Percentiles rank a stretch among this genome's conserved stretches.
Conservation (phyloP, 2,329 filamentous ascomycete species). For the Aspergillus brasiliensis region DNA sequence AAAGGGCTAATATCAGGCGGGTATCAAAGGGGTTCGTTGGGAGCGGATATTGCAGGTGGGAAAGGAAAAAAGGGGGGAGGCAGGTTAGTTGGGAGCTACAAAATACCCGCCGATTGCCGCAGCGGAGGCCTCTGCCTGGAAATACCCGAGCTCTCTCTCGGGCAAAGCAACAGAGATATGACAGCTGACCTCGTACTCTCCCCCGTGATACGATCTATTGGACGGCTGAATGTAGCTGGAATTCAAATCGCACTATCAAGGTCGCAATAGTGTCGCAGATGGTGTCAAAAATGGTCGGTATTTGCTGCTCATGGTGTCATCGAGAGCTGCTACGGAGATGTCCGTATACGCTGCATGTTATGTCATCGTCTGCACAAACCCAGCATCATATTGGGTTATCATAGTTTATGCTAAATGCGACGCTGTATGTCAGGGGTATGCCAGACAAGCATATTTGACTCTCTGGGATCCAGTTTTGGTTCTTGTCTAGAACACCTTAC, state of each 20-base stretch:
- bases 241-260: not conserved
- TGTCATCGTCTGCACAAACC: not conserved
- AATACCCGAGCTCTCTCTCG: conserved; percentile 10
- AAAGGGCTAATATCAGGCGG: not conserved
- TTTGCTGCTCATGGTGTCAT: not conserved
- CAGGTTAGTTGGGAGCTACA: not conserved
- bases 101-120: conserved; percentile 25
- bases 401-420: not conserved
- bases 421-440: not conserved
- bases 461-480: not conserved
- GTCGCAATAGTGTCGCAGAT: not conserved
- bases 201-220: not conserved
- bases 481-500: not conserved
- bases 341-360: not conserved
- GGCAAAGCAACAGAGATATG: not conserved
- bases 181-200: not conserved
- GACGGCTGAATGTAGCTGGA: not conserved
- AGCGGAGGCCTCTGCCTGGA: not conserved
- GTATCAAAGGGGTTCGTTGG: not conserved
- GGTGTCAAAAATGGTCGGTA: not conserved
- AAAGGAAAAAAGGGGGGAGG: not conserved
- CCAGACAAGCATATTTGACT: not conserved
- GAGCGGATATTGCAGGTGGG: conserved; percentile 8
- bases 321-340: not conserved
- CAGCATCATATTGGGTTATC: not conserved